Percentiles rank a stretch among this genome's conserved stretches.
Evolutionary conservation across 177 flowering plant genomes (phyloP).

Genomic region (Tripterygium wilfordii): DNA sequence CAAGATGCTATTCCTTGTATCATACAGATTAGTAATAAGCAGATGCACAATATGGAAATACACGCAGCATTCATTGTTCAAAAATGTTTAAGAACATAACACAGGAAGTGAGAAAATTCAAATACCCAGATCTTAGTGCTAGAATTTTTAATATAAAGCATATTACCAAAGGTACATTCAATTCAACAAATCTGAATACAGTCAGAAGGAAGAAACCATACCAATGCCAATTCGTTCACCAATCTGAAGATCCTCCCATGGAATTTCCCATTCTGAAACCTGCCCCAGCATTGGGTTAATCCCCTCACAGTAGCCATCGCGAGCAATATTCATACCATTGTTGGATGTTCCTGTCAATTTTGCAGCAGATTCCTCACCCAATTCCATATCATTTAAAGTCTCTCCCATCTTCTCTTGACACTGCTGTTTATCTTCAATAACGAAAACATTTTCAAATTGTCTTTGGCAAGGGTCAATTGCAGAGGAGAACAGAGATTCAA

Average conservation of each 20-base stretch:
- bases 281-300: constrained; percentile 47
- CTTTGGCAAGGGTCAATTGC: constrained; percentile 18
- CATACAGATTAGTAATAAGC: too few species aligned
- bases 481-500: constrained; percentile 5
- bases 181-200: too few species aligned
- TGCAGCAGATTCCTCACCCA: constrained; percentile 9
- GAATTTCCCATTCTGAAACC: constrained; percentile 86
- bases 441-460: constrained; percentile 11
- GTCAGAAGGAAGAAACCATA: constrained; percentile 23
- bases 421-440: constrained; percentile 13
- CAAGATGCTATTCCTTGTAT: too few species aligned
- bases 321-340: constrained; percentile 12
- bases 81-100: too few species aligned
- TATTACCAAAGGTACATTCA: too few species aligned
- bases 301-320: constrained; percentile 26
- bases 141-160: too few species aligned
- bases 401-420: constrained; percentile 18
- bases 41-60: too few species aligned
- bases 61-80: too few species aligned
- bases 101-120: too few species aligned
- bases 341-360: constrained; percentile 19
- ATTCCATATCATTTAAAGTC: constrained; percentile 13
- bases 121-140: too few species aligned
- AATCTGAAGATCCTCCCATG: constrained; percentile 91
- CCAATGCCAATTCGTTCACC: constrained; percentile 98